Conservation (phyloP, 805 yeast genomes). For the Candida sithepensis region DNA sequence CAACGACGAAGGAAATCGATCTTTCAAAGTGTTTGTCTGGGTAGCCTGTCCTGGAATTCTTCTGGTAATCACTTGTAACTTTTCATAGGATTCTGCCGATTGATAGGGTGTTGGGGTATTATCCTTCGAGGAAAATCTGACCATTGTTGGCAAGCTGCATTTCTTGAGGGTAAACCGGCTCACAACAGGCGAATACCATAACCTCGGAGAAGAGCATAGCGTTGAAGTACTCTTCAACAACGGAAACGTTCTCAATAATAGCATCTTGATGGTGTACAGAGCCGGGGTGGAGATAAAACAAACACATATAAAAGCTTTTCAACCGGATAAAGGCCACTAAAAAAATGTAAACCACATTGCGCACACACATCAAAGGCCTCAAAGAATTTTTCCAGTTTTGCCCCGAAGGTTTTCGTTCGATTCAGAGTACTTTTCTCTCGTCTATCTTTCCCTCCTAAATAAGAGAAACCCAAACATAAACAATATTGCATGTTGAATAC, state of each 20-base stretch:
- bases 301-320: too few species aligned
- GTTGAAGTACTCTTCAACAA: slow-evolving; percentile 3
- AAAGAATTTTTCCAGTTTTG: too few species aligned
- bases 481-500: too few species aligned
- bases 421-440: not conserved
- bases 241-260: slow-evolving; percentile 2
- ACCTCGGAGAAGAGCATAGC: not conserved
- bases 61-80: slow-evolving; percentile 30
- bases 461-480: too few species aligned
- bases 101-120: not conserved
- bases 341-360: not conserved
- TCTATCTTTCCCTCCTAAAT: too few species aligned
- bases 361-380: too few species aligned
- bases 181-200: not conserved
- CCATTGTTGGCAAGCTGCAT: not conserved
- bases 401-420: too few species aligned
- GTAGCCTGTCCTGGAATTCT: slow-evolving; percentile 56
- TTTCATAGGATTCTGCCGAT: slow-evolving; percentile 23
- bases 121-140: not conserved
- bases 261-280: not conserved
- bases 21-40: slow-evolving; percentile 45
- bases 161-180: not conserved
- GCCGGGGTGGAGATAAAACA: too few species aligned
- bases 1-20: slow-evolving; percentile 58
- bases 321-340: not conserved